Percentiles rank a stretch among this genome's conserved stretches.
Evolutionary conservation across 768 basidiomycete genomes (phyloP).

Genomic region (Kwoniella mangroviensis): DNA sequence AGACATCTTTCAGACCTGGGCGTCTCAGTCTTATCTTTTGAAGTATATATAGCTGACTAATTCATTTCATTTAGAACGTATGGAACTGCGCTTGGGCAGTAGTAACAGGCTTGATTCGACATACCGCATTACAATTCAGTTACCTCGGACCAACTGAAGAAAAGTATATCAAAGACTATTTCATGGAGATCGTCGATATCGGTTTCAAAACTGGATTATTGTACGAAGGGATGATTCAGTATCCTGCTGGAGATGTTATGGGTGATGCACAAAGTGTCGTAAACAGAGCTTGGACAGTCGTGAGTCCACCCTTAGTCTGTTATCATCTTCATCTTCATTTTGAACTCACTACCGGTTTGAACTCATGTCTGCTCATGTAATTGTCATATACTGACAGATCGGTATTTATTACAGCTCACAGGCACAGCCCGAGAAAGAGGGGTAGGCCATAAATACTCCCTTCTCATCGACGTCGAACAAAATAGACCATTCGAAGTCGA

Average conservation of each 20-base stretch:
- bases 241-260: constrained; percentile 35
- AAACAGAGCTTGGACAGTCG: constrained; percentile 30
- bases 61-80: constrained; percentile 39
- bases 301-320: constrained; percentile 18
- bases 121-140: constrained; percentile 31
- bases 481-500: constrained; percentile 51
- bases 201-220: constrained; percentile 48
- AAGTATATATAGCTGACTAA: too few species aligned
- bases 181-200: constrained; percentile 45
- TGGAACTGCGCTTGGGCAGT: constrained; percentile 51
- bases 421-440: constrained; percentile 11
- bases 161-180: constrained; percentile 33
- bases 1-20: too few species aligned
- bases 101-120: constrained; percentile 42
- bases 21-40: too few species aligned
- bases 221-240: constrained; percentile 34
- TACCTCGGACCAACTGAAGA: constrained; percentile 16
- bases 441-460: constrained; percentile 44
- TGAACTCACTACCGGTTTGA: too few species aligned
- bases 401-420: not conserved
- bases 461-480: constrained; percentile 50
- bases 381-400: too few species aligned
- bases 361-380: too few species aligned
- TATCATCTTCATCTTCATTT: too few species aligned
- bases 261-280: constrained; percentile 23